phyloP scores from a whole-genome alignment of 2,329 filamentous ascomycete genomes.

The Aspergillus awamori region DNA sequence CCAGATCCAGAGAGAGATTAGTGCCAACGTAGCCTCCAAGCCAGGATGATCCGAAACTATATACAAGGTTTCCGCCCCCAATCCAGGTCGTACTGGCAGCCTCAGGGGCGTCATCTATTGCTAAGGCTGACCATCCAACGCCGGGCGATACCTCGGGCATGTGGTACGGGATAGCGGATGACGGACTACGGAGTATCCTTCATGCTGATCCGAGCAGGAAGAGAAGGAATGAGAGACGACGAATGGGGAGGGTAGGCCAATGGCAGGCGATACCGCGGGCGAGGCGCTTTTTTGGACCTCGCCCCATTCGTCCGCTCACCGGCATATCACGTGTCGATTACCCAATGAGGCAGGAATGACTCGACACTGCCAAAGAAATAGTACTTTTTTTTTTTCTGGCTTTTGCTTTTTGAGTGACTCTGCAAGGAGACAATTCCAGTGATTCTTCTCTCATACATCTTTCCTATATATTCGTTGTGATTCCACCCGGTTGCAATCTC shows the following conservation, averaged over 20 bases:
- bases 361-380: not conserved
- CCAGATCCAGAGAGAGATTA: not conserved
- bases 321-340: conserved; percentile 30
- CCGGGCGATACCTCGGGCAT: no score
- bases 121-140: not conserved
- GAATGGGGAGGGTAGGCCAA: not conserved
- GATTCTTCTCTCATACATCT: no score
- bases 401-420: no score
- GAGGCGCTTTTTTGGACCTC: not conserved
- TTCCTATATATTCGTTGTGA: no score
- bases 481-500: no score
- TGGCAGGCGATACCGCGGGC: not conserved
- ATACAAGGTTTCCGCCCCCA: not conserved
- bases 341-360: not conserved
- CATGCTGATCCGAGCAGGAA: not conserved
- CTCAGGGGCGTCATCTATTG: no score
- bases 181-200: not conserved
- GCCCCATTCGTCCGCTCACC: conserved; percentile 21
- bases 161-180: not conserved
- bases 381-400: no score
- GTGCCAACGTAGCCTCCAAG: not conserved
- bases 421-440: no score
- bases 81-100: not conserved
- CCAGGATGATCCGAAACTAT: not conserved
- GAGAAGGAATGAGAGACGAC: not conserved